Conservation (phyloP, 2,329 filamentous ascomycete species). For the Ceratocystiopsis brevicomis region DNA sequence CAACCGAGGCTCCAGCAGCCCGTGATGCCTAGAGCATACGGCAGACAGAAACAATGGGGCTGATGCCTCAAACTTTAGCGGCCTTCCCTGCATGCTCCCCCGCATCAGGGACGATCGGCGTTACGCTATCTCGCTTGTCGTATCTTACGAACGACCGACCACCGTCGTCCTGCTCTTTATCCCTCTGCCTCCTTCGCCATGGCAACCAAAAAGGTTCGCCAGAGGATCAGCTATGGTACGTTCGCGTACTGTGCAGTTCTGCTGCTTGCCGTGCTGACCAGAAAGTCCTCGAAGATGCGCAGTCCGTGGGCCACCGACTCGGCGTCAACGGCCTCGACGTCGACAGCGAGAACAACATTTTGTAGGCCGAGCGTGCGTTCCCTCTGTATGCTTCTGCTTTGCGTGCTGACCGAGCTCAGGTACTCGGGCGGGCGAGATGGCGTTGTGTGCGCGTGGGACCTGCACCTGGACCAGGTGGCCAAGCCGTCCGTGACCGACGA, state of each 20-base stretch:
- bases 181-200: conserved; percentile 18
- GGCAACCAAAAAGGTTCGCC: conserved; percentile 41
- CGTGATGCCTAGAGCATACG: too few relatives aligned
- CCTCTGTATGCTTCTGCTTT: not conserved
- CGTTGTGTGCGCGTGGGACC: conserved; percentile 87
- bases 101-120: too few relatives aligned
- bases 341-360: conserved; percentile 61
- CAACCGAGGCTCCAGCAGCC: too few relatives aligned
- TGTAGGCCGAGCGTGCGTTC: conserved; percentile 38
- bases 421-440: conserved; percentile 94
- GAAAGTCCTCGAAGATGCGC: conserved; percentile 39
- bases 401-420: conserved; percentile 24
- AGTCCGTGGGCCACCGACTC: conserved; percentile 64
- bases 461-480: conserved; percentile 45
- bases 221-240: conserved; percentile 48
- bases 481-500: not conserved
- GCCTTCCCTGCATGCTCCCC: too few relatives aligned
- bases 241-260: conserved; percentile 2
- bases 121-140: too few relatives aligned
- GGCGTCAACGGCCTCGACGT: conserved; percentile 90
- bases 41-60: too few relatives aligned
- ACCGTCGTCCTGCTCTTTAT: too few relatives aligned
- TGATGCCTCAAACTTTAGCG: too few relatives aligned
- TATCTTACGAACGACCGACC: too few relatives aligned
- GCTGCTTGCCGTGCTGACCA: not conserved